These are phyloP conservation scores for Suillus fuscotomentosus DNA, from an alignment of 768 basidiomycete genomes.

Conservation along the genomic window DNA sequence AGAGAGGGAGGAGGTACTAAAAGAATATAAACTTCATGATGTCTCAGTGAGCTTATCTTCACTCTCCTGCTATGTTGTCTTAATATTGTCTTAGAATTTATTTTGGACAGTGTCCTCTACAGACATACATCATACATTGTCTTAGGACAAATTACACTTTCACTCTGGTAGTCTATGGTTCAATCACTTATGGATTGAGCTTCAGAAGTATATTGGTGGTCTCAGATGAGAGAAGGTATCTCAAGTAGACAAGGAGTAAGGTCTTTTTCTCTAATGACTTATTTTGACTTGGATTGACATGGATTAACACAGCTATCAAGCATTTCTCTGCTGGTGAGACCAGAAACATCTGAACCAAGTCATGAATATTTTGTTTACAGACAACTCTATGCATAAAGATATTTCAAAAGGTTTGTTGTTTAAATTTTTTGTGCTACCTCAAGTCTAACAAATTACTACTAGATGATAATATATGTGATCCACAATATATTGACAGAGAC, in stretches of 20 bases:
- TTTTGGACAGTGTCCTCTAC: slow-evolving; percentile 35
- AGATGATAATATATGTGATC: neutral
- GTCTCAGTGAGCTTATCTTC: neutral
- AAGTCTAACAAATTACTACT: neutral
- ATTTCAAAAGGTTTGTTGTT: neutral
- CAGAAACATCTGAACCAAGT: neutral
- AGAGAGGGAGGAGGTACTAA: neutral
- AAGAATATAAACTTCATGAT: neutral
- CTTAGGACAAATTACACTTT: slow-evolving; percentile 40
- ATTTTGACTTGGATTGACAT: neutral
- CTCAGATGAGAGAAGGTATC: slow-evolving; percentile 6
- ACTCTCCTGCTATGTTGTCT: neutral
- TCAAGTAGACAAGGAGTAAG: slow-evolving; percentile 15
- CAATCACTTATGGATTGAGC: slow-evolving; percentile 1
- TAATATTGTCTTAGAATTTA: slow-evolving; percentile 18
- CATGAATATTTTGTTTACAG: neutral
- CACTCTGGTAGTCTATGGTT: slow-evolving; percentile 13
- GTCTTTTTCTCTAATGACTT: neutral
- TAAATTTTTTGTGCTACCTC: neutral
- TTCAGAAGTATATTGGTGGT: slow-evolving; percentile 20
- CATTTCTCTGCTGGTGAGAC: neutral
- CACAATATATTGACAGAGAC: neutral
- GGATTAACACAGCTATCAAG: neutral
- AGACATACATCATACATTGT: slow-evolving; percentile 33
- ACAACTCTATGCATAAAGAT: neutral